Evolutionary conservation across 1,139 yeast species (phyloP), one percentile per base, ranked within the genome.

Genomic region (Lodderomyces metapsilosis): DNA sequence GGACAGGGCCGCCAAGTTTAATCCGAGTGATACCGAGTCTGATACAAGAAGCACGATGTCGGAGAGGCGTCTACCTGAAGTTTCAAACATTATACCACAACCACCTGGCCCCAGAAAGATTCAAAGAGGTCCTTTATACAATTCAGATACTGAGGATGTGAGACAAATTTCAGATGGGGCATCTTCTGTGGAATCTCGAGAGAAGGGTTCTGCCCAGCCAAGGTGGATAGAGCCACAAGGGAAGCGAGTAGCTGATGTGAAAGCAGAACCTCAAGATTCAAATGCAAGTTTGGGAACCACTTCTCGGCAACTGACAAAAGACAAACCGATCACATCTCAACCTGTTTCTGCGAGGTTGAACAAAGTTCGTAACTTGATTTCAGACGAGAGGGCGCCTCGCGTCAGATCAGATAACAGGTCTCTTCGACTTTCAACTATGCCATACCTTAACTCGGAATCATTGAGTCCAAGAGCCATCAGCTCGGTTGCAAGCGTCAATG

Each of bases 381-480:
- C 11, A 13, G 22, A 39, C 10, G 38, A 23, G n/a, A 44, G 43
- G 10, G 41, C 52, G 1, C 62, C 68, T 3, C 46, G 59, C 17
- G 71, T 68, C 2, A 62, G 62, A 3, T 60, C 71, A 0, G 71
- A 68, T 41, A 56, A 55, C 42, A 64, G 61, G 38, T 52, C 63
- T 3, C 49, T 68, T 12, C 52, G 71, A 32, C 56, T 67, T 12
- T 55, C 66, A 5, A 57, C 58, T 11, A 51, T 54, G 36, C 51
- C 46, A 25, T 40, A 45, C 18, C 62, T 60, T 4, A 48, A 49
- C 11, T 38, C 55, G 13, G 50, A 51, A 31, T 49, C 56, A 2
- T 27, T 52, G 17, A 55, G 49, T 34, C 54, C 53, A 18, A 60
- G 61, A 33, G 56, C 61, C 20, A 62, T 66, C 11, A 65, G 62